These are phyloP conservation scores for Arxiozyma heterogenica DNA, from an alignment of 1,139 yeast genomes.

Conservation along the genomic window DNA sequence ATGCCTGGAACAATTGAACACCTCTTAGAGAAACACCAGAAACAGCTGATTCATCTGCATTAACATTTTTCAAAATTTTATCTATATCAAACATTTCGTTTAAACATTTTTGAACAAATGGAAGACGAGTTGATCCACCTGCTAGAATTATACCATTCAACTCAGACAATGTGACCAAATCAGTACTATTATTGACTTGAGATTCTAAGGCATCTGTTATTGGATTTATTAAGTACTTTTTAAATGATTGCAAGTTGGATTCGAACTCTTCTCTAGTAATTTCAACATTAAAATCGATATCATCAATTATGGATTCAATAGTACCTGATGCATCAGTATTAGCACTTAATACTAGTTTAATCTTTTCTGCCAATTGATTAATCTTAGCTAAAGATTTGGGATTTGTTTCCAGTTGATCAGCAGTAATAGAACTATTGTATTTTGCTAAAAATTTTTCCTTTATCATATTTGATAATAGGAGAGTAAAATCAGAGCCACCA, in stretches of 20 bases:
- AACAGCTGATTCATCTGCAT: slow-evolving; percentile 93
- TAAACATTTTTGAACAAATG: slow-evolving; percentile 63
- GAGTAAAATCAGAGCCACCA: slow-evolving; percentile 72
- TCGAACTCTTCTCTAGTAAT: slow-evolving; percentile 78
- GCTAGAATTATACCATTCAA: slow-evolving; percentile 65
- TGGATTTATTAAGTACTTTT: slow-evolving; percentile 46
- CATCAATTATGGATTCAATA: slow-evolving; percentile 62
- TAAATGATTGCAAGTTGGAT: slow-evolving; percentile 32
- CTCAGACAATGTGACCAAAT: slow-evolving; percentile 29
- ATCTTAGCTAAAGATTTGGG: slow-evolving; percentile 58
- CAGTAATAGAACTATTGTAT: slow-evolving; percentile 27
- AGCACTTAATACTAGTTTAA: slow-evolving; percentile 78
- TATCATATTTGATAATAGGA: slow-evolving; percentile 51
- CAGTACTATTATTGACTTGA: slow-evolving; percentile 26
- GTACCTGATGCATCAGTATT: slow-evolving; percentile 67
- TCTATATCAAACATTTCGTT: slow-evolving; percentile 49
- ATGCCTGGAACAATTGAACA: slow-evolving; percentile 50
- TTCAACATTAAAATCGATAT: slow-evolving; percentile 57
- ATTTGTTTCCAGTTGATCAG: slow-evolving; percentile 39
- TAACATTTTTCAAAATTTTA: slow-evolving; percentile 72
- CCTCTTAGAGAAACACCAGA: slow-evolving; percentile 83
- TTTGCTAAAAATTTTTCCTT: slow-evolving; percentile 45
- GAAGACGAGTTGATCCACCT: slow-evolving; percentile 92
- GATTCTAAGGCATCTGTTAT: slow-evolving; percentile 43
- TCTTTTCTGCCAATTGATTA: slow-evolving; percentile 78